phyloP scores from a whole-genome alignment of 192 early-diverging fungal genomes.

The Polychytrium aggregatum region DNA sequence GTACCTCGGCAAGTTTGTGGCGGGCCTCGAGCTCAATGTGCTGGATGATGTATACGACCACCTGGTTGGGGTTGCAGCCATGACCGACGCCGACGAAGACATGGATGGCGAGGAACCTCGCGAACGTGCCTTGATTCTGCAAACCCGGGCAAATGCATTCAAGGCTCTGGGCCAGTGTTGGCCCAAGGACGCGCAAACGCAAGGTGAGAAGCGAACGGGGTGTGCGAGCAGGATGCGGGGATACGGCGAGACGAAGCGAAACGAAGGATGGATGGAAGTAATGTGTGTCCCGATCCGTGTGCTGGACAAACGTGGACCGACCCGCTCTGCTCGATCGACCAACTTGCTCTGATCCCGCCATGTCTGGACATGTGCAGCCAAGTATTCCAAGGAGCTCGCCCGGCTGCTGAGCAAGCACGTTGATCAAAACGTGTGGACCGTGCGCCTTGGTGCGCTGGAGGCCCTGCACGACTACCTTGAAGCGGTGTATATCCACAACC shows the following conservation, averaged over 20 bases:
- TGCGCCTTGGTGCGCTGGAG: slow-evolving; percentile 59
- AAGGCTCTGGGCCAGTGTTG: slow-evolving; percentile 53
- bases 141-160: slow-evolving; percentile 57
- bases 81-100: slow-evolving; percentile 20
- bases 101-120: slow-evolving; percentile 54
- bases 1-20: slow-evolving; percentile 45
- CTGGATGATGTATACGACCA: slow-evolving; percentile 49
- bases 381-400: slow-evolving; percentile 32
- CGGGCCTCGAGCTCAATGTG: slow-evolving; percentile 41
- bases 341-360: no score
- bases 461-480: slow-evolving; percentile 46
- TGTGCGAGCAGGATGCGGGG: no score
- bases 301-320: no score
- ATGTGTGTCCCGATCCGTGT: no score
- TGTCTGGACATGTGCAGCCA: no score
- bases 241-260: no score
- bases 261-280: no score
- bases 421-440: slow-evolving; percentile 73
- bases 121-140: slow-evolving; percentile 44
- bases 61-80: slow-evolving; percentile 30
- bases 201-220: no score
- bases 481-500: no score
- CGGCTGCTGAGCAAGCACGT: slow-evolving; percentile 35
- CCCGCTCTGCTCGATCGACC: no score
- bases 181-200: no score